Conservation (phyloP, 257 asterid species). For the Cruciata laevipes region DNA sequence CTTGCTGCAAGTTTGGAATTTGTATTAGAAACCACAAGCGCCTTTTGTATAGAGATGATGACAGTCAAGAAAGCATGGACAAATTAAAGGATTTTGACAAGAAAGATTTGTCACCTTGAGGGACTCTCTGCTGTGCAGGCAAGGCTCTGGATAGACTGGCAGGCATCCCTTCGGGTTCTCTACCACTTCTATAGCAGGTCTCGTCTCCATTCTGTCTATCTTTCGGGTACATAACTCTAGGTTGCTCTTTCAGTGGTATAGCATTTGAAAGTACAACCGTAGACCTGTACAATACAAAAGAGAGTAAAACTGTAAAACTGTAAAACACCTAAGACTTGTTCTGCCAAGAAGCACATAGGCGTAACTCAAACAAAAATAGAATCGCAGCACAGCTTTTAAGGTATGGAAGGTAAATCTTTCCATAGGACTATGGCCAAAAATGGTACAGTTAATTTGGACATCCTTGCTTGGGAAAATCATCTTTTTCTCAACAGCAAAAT, state of each 20-base stretch:
- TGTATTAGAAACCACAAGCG: neutral
- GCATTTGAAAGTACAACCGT: conserved; percentile 63
- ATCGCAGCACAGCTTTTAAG: neutral
- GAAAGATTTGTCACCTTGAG: conserved; percentile 39
- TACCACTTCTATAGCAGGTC: conserved; percentile 32
- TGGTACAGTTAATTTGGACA: neutral
- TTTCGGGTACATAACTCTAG: conserved; percentile 24
- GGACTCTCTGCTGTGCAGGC: conserved; percentile 52
- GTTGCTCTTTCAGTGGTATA: conserved; percentile 45
- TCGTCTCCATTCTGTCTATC: conserved; percentile 50
- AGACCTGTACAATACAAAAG: conserved; percentile 34
- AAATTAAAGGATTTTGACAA: neutral
- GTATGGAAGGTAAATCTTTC: neutral
- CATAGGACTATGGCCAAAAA: neutral
- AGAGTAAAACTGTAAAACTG: conserved; percentile 1
- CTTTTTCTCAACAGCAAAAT: neutral
- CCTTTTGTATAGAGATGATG: neutral
- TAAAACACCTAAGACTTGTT: neutral
- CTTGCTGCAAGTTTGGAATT: conserved; percentile 33
- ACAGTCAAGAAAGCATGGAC: neutral
- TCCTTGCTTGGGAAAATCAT: neutral
- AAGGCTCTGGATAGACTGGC: conserved; percentile 37
- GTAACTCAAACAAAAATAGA: neutral
- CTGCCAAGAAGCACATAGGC: neutral
- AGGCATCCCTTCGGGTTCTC: conserved; percentile 44